These are phyloP conservation scores for Syncephalastrum sp. DNA, from an alignment of 371 early-diverging fungal genomes.

Conservation along the genomic window DNA sequence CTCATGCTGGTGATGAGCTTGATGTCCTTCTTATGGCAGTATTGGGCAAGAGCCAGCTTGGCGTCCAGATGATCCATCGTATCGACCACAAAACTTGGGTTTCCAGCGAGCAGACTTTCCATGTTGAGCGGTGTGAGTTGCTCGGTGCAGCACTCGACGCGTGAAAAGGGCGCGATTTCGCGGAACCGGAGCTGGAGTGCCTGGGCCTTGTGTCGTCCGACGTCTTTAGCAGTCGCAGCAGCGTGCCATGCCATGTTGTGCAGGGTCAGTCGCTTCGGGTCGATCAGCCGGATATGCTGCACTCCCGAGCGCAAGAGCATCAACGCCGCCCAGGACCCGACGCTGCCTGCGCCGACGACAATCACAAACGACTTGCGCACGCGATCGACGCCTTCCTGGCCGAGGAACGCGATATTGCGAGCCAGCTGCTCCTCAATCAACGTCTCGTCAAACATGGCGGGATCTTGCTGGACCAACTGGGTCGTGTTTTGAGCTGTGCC, in stretches of 20 bases:
- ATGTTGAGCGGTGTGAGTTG: constrained; percentile 66
- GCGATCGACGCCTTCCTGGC: constrained; percentile 71
- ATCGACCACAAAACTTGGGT: constrained; percentile 77
- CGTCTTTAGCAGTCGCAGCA: constrained; percentile 80
- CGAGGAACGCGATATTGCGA: constrained; percentile 88
- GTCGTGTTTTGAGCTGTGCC: neutral
- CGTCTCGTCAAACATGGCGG: constrained; percentile 55
- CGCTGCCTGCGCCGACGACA: constrained; percentile 95
- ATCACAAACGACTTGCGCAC: constrained; percentile 76
- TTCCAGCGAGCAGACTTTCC: constrained; percentile 61
- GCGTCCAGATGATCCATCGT: constrained; percentile 91
- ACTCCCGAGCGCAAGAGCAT: constrained; percentile 93
- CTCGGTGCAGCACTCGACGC: constrained; percentile 71
- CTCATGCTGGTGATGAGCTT: constrained; percentile 88
- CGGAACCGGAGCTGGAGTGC: constrained; percentile 70
- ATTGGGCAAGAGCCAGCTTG: constrained; percentile 81
- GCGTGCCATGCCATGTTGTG: constrained; percentile 88
- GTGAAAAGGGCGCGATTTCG: constrained; percentile 74
- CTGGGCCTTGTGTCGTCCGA: constrained; percentile 82
- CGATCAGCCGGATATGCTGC: constrained; percentile 81
- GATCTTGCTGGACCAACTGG: neutral
- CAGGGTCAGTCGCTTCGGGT: constrained; percentile 88
- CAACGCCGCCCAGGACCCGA: constrained; percentile 90
- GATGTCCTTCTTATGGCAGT: constrained; percentile 72
- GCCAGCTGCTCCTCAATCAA: constrained; percentile 85